Base-by-base conservation (phyloP, 2,329 filamentous ascomycete genomes). In the Dactylellina sp. region DNA sequence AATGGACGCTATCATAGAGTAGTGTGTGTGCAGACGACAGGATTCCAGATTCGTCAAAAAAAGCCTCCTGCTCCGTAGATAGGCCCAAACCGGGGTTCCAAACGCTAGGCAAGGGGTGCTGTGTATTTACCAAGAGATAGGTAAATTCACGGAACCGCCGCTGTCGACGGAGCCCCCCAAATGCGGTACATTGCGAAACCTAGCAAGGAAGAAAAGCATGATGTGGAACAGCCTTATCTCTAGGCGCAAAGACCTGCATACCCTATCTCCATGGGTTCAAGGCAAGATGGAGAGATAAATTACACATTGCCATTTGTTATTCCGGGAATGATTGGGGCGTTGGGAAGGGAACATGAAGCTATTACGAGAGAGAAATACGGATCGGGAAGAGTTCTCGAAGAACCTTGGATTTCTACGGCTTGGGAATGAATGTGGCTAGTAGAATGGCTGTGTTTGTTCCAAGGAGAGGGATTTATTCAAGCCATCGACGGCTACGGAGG, bases 291-390 rank as follows among this genome's bases (percentile, higher is more conserved):
- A 47, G 50, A 68, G 53, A 68, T 68, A 68, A 32, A 68, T 68
- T 57, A 68, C 63, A 68, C 63, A 68, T 68, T 68, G 46, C 63
- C 39, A 39, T 68, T 57, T 60, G 56, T 57, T 68, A 68, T 68
- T 68, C 63, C 55, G 44, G 63, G 63, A 52, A 68, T 57, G 39
- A 20, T 20, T 46, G n/a, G 42, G 42, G 42, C 35, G 22, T 49
- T 66, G 52, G 28, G 16, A 47, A n/a, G 37, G 46, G 61, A 55
- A 74, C 46, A 61, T 55, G 70, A 74, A 60, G 60, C 70, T 52
- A 74, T 74, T 74, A 74, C 70, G 70, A 74, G 70, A 74, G 46
- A 52, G 49, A 66, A 74, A 74, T 62, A 56, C 70, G 61, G 24
- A 74, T 74, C 18, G 28, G 70, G 70, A 74, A 74, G 70, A 32